Evolutionary conservation across 768 basidiomycete species (phyloP).

Genomic region (Amanita jacksonii): DNA sequence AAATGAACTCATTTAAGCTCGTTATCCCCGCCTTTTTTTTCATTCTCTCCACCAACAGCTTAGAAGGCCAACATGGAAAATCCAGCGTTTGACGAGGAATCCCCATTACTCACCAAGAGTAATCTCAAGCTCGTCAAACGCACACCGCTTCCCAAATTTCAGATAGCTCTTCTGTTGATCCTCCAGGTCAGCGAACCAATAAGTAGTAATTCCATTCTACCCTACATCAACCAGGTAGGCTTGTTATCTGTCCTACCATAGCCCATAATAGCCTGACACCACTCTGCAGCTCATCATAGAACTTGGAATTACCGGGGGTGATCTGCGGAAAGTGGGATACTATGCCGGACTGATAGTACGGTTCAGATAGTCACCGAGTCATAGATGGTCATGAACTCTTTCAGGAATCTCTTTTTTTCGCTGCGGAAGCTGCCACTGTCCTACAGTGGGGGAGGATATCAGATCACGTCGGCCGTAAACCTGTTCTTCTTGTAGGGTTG

Average conservation of each 20-base stretch:
- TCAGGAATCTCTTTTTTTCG: conserved; percentile 56
- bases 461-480: conserved; percentile 51
- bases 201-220: conserved; percentile 1
- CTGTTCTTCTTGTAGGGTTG: conserved; percentile 47
- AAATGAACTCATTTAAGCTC: too few species aligned
- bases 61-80: too few species aligned
- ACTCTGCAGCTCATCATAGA: conserved; percentile 44
- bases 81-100: background rate
- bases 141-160: conserved; percentile 44
- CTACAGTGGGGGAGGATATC: conserved; percentile 59
- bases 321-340: conserved; percentile 56
- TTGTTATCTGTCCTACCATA: background rate
- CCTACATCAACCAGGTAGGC: conserved; percentile 7
- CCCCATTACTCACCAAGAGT: background rate
- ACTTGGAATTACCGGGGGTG: conserved; percentile 52
- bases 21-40: too few species aligned
- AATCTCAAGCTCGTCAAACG: background rate
- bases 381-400: too few species aligned
- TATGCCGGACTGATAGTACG: conserved; percentile 54
- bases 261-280: background rate
- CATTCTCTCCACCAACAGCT: too few species aligned
- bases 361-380: background rate
- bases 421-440: conserved; percentile 45
- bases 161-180: conserved; percentile 37
- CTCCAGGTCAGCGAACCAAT: conserved; percentile 30